Percentiles rank a stretch among this genome's conserved stretches.
Conservation (phyloP, 75 land plant species). For the Picea glauca region DNA sequence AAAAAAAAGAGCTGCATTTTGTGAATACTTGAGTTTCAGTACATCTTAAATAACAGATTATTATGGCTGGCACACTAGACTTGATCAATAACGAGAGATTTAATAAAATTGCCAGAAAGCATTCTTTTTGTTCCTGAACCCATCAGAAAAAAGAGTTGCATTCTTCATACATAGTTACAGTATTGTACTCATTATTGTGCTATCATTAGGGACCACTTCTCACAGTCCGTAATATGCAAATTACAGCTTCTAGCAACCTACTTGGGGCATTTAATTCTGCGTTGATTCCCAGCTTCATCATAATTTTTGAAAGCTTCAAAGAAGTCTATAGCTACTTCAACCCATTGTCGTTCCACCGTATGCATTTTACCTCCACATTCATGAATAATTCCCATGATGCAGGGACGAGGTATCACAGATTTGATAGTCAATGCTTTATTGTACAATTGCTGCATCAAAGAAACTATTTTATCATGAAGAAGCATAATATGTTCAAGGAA, state of each 20-base stretch:
- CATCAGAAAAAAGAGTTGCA: too few relatives aligned
- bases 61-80: too few relatives aligned
- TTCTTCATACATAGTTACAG: too few relatives aligned
- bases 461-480: neutral
- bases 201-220: too few relatives aligned
- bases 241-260: constrained; percentile 13
- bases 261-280: constrained; percentile 93
- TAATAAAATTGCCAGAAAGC: too few relatives aligned
- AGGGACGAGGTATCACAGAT: constrained; percentile 93
- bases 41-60: neutral
- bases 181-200: too few relatives aligned
- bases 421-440: constrained; percentile 15
- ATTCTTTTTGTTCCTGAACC: too few relatives aligned
- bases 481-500: too few relatives aligned
- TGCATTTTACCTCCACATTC: constrained; percentile 99
- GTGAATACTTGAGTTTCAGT: constrained; percentile 14
- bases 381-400: constrained; percentile 96
- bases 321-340: constrained; percentile 85
- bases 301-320: constrained; percentile 99
- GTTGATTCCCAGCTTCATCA: constrained; percentile 91
- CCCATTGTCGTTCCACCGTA: constrained; percentile 94
- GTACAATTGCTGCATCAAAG: too few relatives aligned
- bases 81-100: too few relatives aligned
- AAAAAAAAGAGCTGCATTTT: constrained; percentile 16
- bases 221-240: too few relatives aligned